phyloP scores from a whole-genome alignment of 75 land plant species.

The Chamaecyparis obtusa region DNA sequence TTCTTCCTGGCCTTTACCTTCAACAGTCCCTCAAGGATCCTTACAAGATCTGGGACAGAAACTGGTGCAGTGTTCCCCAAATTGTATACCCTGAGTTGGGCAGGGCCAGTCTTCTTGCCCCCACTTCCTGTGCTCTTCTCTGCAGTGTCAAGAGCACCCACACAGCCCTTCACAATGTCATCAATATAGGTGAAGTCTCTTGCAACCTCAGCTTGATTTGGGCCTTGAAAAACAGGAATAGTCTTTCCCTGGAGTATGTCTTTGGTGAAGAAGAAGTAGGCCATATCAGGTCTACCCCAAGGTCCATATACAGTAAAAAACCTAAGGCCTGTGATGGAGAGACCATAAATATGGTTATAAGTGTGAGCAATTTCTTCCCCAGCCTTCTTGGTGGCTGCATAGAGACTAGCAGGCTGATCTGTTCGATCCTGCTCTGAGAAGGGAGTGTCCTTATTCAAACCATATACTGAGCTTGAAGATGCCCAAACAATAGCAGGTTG shows the following conservation, averaged over 20 bases:
- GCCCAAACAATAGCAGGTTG: constrained; percentile 89
- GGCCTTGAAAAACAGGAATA: constrained; percentile 38
- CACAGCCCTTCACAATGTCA: constrained; percentile 57
- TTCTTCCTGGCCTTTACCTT: constrained; percentile 54
- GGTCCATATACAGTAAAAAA: constrained; percentile 72
- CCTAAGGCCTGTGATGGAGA: constrained; percentile 59
- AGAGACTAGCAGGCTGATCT: constrained; percentile 82
- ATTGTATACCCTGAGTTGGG: constrained; percentile 54
- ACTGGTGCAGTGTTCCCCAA: constrained; percentile 69
- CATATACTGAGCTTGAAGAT: constrained; percentile 81
- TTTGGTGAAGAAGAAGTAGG: constrained; percentile 65
- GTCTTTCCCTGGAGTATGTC: constrained; percentile 47
- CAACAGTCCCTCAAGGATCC: constrained; percentile 45
- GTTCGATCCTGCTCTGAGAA: constrained; percentile 79
- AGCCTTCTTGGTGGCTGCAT: constrained; percentile 90
- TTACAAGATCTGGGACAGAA: constrained; percentile 45
- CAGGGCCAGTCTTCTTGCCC: constrained; percentile 56
- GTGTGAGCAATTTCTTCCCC: constrained; percentile 79
- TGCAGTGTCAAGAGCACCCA: constrained; percentile 61
- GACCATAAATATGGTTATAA: constrained; percentile 67
- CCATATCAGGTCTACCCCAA: constrained; percentile 72
- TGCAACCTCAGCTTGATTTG: constrained; percentile 31
- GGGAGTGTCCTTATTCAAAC: constrained; percentile 64
- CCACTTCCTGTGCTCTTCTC: constrained; percentile 60
- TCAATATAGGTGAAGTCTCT: constrained; percentile 66